Evolutionary conservation across 495 filamentous ascomycete genomes (phyloP).

Genomic region (Ramalina peruviana): DNA sequence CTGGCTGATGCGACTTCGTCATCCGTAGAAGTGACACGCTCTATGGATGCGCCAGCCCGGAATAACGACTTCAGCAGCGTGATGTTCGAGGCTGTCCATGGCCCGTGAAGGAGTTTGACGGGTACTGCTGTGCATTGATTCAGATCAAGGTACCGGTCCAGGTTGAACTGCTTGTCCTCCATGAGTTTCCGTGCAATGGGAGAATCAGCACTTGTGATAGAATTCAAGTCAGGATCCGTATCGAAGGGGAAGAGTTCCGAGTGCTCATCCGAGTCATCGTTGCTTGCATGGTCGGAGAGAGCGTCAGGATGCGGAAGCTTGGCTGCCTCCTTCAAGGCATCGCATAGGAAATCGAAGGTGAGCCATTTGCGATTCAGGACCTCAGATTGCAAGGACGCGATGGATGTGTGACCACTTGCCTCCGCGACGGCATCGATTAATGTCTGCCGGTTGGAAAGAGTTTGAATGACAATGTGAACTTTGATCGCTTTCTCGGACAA

Average conservation of each 20-base stretch:
- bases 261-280: neutral
- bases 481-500: constrained; percentile 19
- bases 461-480: constrained; percentile 1
- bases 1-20: constrained; percentile 10
- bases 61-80: constrained; percentile 27
- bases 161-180: neutral
- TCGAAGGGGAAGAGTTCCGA: neutral
- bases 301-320: too few species aligned
- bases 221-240: neutral
- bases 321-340: too few species aligned
- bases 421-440: neutral
- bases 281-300: too few species aligned
- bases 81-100: constrained; percentile 30
- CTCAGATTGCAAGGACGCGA: constrained; percentile 3
- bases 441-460: neutral
- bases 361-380: constrained; percentile 9
- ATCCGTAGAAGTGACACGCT: constrained; percentile 5
- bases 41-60: neutral
- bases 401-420: neutral
- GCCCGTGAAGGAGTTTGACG: constrained; percentile 22
- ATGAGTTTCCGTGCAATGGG: neutral
- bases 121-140: constrained; percentile 5
- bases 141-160: neutral
- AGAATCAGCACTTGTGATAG: neutral
- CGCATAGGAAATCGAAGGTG: neutral